Conservation (phyloP, 1,139 yeast genomes). For the Zygosaccharomyces pseudobailii region DNA sequence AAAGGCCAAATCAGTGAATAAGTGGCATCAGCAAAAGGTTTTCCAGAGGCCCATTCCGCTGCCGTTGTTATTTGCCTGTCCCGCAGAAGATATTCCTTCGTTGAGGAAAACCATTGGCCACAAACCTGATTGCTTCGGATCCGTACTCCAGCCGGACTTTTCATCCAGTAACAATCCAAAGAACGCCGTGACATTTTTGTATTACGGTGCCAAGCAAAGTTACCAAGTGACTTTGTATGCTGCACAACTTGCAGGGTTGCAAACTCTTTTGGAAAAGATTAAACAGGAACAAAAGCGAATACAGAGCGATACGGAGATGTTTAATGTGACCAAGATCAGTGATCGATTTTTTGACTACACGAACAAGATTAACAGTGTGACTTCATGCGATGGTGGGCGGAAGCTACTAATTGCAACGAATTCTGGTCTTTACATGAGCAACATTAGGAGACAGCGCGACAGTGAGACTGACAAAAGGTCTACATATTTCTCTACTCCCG, state of each 20-base stretch:
- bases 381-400: constrained; percentile 93
- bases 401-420: constrained; percentile 88
- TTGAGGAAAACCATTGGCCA: constrained; percentile 42
- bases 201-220: constrained; percentile 53
- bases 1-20: constrained; percentile 80
- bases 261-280: constrained; percentile 74
- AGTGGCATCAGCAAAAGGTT: constrained; percentile 87
- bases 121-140: constrained; percentile 39
- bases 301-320: constrained; percentile 70
- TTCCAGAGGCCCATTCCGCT: constrained; percentile 90
- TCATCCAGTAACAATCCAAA: constrained; percentile 24
- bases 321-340: constrained; percentile 68
- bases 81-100: constrained; percentile 73
- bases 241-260: constrained; percentile 64
- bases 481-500: constrained; percentile 67
- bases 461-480: constrained; percentile 35
- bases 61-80: constrained; percentile 70
- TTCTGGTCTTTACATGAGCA: constrained; percentile 80
- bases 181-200: constrained; percentile 45
- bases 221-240: constrained; percentile 67
- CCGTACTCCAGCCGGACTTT: constrained; percentile 36
- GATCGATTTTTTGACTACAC: constrained; percentile 66
- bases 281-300: constrained; percentile 73
- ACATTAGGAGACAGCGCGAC: constrained; percentile 42
- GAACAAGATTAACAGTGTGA: constrained; percentile 84